A percentile compares a stretch with the other conserved stretches of the same genome.
These are phyloP conservation scores for Clonostachys rosea DNA, from an alignment of 2,329 filamentous ascomycete genomes.

Conservation along the genomic window DNA sequence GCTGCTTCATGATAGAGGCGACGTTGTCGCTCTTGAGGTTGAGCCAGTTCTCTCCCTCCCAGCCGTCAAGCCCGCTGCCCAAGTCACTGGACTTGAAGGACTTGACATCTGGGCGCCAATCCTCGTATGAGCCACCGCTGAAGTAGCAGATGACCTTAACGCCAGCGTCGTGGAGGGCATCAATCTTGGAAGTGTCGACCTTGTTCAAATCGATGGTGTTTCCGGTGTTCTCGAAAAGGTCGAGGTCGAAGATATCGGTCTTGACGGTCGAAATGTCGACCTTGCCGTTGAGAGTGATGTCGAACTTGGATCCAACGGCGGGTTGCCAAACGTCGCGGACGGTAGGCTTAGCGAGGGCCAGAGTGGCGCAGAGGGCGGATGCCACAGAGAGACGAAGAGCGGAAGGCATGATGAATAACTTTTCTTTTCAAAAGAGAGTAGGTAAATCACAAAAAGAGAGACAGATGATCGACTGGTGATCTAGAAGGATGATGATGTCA, in stretches of 20 bases:
- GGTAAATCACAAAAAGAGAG: too few relatives aligned
- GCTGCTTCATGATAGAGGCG: conserved; percentile 57
- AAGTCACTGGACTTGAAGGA: conserved; percentile 51
- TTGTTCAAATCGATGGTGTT: too few relatives aligned
- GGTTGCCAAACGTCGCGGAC: background rate
- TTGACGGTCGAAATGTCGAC: too few relatives aligned
- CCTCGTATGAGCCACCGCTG: conserved; percentile 65
- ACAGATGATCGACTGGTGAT: too few relatives aligned
- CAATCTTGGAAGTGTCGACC: conserved; percentile 24
- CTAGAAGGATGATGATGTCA: too few relatives aligned
- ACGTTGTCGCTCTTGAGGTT: conserved; percentile 52
- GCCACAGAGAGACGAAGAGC: too few relatives aligned
- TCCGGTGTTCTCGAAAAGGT: conserved; percentile 48
- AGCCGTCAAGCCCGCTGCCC: conserved; percentile 55
- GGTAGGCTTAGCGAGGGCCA: background rate
- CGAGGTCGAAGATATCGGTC: conserved; percentile 36
- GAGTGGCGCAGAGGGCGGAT: too few relatives aligned
- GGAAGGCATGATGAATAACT: too few relatives aligned
- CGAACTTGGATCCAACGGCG: too few relatives aligned
- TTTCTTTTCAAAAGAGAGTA: too few relatives aligned
- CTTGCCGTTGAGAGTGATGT: too few relatives aligned
- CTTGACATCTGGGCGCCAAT: conserved; percentile 53
- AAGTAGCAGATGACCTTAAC: conserved; percentile 73
- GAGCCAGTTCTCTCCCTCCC: conserved; percentile 65
- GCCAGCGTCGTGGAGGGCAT: conserved; percentile 50